These are phyloP conservation scores for Leccinum pachyderme DNA, from an alignment of 1,284 basidiomycete species.

Conservation along the genomic window DNA sequence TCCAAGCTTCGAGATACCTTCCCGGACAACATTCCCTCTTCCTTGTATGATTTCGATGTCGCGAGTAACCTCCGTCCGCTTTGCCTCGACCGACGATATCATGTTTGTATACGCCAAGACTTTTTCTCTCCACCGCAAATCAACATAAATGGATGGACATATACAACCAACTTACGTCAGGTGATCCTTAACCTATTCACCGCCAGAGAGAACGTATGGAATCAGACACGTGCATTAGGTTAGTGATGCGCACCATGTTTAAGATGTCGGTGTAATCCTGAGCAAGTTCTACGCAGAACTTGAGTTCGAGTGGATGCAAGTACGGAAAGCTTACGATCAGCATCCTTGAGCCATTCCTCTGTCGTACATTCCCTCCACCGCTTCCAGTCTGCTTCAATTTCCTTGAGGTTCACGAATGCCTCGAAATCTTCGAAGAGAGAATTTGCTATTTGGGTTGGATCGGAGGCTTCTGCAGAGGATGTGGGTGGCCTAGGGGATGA, in stretches of 20 bases:
- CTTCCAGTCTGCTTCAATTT: conserved; percentile 24
- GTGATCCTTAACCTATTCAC: conserved; percentile 29
- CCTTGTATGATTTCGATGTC: conserved; percentile 17
- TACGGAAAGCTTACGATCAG: conserved; percentile 23
- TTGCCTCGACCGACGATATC: conserved; percentile 20
- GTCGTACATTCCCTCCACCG: conserved; percentile 29
- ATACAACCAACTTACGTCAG: conserved; percentile 22
- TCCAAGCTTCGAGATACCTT: conserved; percentile 24
- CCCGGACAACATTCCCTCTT: conserved; percentile 17
- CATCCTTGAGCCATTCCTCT: conserved; percentile 34
- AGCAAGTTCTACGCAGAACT: conserved; percentile 19
- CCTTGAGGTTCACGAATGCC: conserved; percentile 19
- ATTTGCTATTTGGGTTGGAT: conserved; percentile 15
- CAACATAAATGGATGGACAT: neutral
- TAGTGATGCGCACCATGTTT: conserved; percentile 22
- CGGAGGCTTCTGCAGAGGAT: neutral
- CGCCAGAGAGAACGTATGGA: neutral
- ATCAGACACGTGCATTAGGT: conserved; percentile 1
- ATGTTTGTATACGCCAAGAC: conserved; percentile 20
- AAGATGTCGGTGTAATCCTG: conserved; percentile 21
- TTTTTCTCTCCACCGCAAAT: conserved; percentile 15
- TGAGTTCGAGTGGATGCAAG: conserved; percentile 1
- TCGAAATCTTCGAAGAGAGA: conserved; percentile 20
- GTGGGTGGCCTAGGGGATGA: conserved; percentile 14
- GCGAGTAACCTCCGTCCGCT: conserved; percentile 13